A percentile compares a stretch with the other conserved stretches of the same genome.
Evolutionary conservation across 768 basidiomycete genomes (phyloP).

Genomic region (Hygrophoropsis aurantiaca): DNA sequence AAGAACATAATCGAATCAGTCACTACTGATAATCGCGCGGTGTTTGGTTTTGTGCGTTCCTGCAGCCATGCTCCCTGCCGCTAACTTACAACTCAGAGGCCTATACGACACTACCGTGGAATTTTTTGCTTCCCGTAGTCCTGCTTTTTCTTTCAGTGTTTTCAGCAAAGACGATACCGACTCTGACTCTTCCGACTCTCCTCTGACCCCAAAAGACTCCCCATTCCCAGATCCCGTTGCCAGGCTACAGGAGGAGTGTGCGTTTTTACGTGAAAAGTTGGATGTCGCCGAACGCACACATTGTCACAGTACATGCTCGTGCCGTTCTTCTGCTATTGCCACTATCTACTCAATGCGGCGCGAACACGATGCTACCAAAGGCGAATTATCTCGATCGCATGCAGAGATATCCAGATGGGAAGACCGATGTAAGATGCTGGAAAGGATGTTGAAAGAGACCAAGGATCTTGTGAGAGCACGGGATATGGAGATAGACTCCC

Average conservation of each 20-base stretch:
- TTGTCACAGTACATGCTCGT: slow-evolving; percentile 30
- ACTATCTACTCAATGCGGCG: slow-evolving; percentile 43
- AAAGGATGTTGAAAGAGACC: slow-evolving; percentile 63
- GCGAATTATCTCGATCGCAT: slow-evolving; percentile 54
- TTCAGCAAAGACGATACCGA: slow-evolving; percentile 26
- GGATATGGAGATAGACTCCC: slow-evolving; percentile 59
- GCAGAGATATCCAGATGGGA: slow-evolving; percentile 55
- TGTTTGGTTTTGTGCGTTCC: slow-evolving; percentile 37
- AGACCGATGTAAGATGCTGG: slow-evolving; percentile 62
- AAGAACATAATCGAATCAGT: slow-evolving; percentile 17
- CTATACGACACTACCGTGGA: slow-evolving; percentile 59
- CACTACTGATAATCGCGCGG: slow-evolving; percentile 39
- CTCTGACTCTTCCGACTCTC: slow-evolving; percentile 20
- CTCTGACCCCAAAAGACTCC: slow-evolving; percentile 29
- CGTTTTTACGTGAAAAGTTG: slow-evolving; percentile 44
- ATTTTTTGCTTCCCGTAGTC: slow-evolving; percentile 51
- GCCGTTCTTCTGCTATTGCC: slow-evolving; percentile 41
- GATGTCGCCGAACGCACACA: slow-evolving; percentile 34
- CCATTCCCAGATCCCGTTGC: slow-evolving; percentile 42
- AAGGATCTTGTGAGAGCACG: slow-evolving; percentile 55
- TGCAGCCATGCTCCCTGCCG: slow-evolving; percentile 43
- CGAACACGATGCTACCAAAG: slow-evolving; percentile 55
- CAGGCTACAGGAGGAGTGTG: slow-evolving; percentile 39
- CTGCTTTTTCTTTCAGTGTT: slow-evolving; percentile 30
- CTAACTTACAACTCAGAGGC: slow-evolving; percentile 45